phyloP scores from a whole-genome alignment of 2,329 filamentous ascomycete genomes.

The Ascosphaera apis region DNA sequence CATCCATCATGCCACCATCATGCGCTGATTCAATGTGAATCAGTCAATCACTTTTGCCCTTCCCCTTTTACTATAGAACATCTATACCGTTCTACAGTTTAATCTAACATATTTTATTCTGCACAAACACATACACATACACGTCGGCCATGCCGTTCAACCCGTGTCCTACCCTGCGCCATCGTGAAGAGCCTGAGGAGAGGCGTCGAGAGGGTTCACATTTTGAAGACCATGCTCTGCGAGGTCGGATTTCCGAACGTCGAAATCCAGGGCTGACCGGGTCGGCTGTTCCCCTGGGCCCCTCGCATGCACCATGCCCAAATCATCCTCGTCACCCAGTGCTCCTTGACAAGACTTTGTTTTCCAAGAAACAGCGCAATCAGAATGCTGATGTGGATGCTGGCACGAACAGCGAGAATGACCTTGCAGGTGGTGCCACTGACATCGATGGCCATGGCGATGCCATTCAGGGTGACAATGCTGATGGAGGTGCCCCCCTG shows the following conservation, averaged over 20 bases:
- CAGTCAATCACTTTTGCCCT: too few relatives aligned
- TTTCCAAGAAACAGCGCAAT: background rate
- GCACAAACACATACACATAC: background rate
- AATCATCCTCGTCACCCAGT: background rate
- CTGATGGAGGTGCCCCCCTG: background rate
- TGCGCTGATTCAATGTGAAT: too few relatives aligned
- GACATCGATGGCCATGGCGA: background rate
- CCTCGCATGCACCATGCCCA: background rate
- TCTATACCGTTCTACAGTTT: background rate
- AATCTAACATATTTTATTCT: background rate
- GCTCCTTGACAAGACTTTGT: background rate
- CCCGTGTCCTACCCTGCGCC: background rate
- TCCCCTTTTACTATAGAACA: background rate
- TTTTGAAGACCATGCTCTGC: background rate
- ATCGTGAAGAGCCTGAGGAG: background rate
- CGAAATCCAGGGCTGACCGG: background rate
- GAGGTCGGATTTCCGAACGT: background rate
- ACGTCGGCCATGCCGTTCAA: background rate
- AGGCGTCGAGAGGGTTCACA: background rate
- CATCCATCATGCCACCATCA: background rate
- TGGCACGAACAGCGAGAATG: background rate
- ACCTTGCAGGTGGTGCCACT: background rate
- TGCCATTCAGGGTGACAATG: too few relatives aligned
- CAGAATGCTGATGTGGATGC: background rate
- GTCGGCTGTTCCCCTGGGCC: background rate